Percentiles rank a stretch among this genome's conserved stretches.
These are phyloP conservation scores for Terfezia claveryi DNA, from an alignment of 495 filamentous ascomycete species.

Conservation along the genomic window DNA sequence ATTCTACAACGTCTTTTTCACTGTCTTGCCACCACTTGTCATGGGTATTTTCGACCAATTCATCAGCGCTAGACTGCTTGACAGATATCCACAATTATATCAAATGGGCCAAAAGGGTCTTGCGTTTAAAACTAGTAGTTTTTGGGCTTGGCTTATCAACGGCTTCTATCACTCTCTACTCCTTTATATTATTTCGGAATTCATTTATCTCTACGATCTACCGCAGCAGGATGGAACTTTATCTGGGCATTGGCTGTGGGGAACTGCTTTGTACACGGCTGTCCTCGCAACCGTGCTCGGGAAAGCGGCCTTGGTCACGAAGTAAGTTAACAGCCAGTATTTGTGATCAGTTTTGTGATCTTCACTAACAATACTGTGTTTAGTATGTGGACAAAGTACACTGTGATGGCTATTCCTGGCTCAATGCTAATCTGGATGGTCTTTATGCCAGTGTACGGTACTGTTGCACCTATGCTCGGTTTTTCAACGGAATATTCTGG, in stretches of 20 bases:
- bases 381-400: conserved; percentile 90
- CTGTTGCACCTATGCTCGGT: conserved; percentile 61
- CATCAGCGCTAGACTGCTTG: conserved; percentile 84
- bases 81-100: conserved; percentile 94
- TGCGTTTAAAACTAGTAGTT: conserved; percentile 74
- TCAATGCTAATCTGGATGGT: conserved; percentile 78
- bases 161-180: conserved; percentile 92
- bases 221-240: conserved; percentile 49
- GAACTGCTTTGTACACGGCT: conserved; percentile 71
- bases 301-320: conserved; percentile 86
- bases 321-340: conserved; percentile 17
- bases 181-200: conserved; percentile 61
- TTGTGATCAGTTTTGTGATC: not conserved
- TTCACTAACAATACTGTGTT: not conserved
- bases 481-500: conserved; percentile 73
- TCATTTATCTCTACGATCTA: conserved; percentile 62
- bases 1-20: conserved; percentile 99
- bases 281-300: conserved; percentile 80
- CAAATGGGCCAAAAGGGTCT: conserved; percentile 73
- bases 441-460: conserved; percentile 80
- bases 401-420: conserved; percentile 85
- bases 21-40: conserved; percentile 75
- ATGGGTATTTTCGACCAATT: conserved; percentile 98
- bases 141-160: conserved; percentile 77
- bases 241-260: conserved; percentile 96